phyloP scores from a whole-genome alignment of 2,329 filamentous ascomycete species.

The Fusarium mundagurra region DNA sequence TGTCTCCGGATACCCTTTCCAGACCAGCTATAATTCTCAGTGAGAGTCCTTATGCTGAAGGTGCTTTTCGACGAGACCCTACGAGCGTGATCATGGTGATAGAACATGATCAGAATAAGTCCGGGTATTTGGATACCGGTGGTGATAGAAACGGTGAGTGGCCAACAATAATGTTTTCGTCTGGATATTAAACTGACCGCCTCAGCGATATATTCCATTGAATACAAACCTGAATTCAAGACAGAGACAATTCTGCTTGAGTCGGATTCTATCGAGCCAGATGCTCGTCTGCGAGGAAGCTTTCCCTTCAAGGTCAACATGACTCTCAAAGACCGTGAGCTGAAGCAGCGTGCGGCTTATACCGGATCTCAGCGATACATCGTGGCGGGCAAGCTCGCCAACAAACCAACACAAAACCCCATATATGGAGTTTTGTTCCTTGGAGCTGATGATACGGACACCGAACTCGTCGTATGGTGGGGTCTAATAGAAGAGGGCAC shows the following conservation, averaged over 20 bases:
- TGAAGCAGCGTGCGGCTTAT: constrained; percentile 41
- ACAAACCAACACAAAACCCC: constrained; percentile 38
- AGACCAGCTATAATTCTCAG: constrained; percentile 40
- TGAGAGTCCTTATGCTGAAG: constrained; percentile 32
- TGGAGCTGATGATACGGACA: constrained; percentile 35
- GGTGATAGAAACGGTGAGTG: constrained; percentile 28
- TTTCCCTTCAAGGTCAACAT: constrained; percentile 43
- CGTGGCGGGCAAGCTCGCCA: constrained; percentile 35
- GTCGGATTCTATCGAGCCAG: constrained; percentile 36
- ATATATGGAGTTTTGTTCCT: constrained; percentile 42
- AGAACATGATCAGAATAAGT: constrained; percentile 38
- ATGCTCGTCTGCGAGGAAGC: constrained; percentile 34
- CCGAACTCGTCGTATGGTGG: constrained; percentile 43
- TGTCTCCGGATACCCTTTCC: constrained; percentile 41
- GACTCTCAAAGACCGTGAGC: constrained; percentile 30
- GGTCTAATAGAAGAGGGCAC: constrained; percentile 41
- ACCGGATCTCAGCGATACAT: constrained; percentile 41
- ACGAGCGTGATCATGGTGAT: constrained; percentile 42
- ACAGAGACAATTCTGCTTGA: constrained; percentile 41
- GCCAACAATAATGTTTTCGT: background rate
- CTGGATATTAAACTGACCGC: constrained; percentile 10
- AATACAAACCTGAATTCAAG: constrained; percentile 42
- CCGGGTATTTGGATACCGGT: constrained; percentile 34
- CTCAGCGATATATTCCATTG: constrained; percentile 38
- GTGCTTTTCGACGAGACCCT: constrained; percentile 35